These are phyloP conservation scores for Solanum chacoense DNA, from an alignment of 305 asterid species.

Conservation along the genomic window DNA sequence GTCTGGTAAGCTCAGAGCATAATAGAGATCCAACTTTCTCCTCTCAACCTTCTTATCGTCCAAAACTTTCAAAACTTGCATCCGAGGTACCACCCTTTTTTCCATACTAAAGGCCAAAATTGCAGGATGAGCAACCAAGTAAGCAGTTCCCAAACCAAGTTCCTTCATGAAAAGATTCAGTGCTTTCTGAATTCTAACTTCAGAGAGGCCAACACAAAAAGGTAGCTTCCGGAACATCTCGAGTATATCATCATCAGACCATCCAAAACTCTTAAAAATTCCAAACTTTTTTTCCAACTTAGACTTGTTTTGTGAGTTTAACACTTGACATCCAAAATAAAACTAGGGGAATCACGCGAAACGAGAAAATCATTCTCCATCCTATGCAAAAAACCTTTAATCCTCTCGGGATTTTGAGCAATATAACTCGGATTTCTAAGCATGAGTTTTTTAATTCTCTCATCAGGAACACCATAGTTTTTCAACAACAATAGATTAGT, in stretches of 20 bases:
- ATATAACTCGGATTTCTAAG: neutral
- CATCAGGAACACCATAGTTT: neutral
- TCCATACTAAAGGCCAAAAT: neutral
- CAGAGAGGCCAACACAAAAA: neutral
- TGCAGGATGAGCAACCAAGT: neutral
- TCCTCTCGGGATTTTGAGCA: neutral
- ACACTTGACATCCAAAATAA: neutral
- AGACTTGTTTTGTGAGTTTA: neutral
- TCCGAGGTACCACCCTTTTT: constrained; percentile 5
- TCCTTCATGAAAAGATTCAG: constrained; percentile 5
- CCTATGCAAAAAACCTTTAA: neutral
- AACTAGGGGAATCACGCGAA: neutral
- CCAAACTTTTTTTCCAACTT: neutral
- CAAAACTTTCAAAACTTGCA: neutral
- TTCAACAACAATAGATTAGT: neutral
- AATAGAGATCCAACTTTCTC: neutral
- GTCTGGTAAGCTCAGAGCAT: neutral
- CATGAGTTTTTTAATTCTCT: neutral
- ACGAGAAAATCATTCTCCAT: neutral
- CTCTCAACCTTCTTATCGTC: neutral
- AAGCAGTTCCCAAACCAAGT: neutral
- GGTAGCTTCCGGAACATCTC: neutral
- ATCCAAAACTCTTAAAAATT: constrained; percentile 7
- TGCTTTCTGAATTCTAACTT: neutral
- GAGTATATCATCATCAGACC: neutral